Evolutionary conservation across 2,329 filamentous ascomycete genomes (phyloP).

Genomic region (Colletotrichum truncatum): DNA sequence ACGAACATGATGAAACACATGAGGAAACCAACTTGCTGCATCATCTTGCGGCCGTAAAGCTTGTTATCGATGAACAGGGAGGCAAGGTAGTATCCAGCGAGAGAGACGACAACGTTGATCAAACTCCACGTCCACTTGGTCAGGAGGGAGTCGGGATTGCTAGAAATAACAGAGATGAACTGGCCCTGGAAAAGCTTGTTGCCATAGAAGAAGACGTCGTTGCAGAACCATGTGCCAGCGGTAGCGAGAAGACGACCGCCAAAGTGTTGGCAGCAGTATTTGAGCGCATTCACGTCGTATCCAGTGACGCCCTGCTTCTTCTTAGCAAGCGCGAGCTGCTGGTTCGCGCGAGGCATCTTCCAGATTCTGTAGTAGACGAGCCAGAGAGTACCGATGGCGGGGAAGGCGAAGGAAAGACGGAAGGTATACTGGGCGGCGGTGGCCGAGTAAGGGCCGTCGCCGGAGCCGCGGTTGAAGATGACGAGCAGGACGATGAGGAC

Average conservation of each 20-base stretch:
- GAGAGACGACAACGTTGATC: constrained; percentile 86
- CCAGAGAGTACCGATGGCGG: constrained; percentile 91
- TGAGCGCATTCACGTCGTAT: constrained; percentile 88
- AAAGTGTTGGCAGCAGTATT: constrained; percentile 82
- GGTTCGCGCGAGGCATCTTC: constrained; percentile 91
- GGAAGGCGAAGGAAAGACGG: constrained; percentile 91
- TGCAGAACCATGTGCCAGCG: constrained; percentile 90
- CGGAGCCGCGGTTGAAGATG: constrained; percentile 71
- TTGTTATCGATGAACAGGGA: constrained; percentile 94
- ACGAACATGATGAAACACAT: constrained; percentile 95
- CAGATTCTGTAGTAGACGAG: constrained; percentile 95
- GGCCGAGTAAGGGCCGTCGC: constrained; percentile 79
- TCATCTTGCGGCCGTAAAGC: constrained; percentile 93
- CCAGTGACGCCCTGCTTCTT: constrained; percentile 82
- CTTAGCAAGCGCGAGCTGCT: constrained; percentile 84
- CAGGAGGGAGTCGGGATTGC: constrained; percentile 77
- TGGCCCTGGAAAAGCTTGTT: constrained; percentile 97
- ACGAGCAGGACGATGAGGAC: constrained; percentile 86
- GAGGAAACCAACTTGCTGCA: constrained; percentile 94
- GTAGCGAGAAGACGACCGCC: constrained; percentile 88
- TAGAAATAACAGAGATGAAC: constrained; percentile 86
- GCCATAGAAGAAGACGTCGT: constrained; percentile 99
- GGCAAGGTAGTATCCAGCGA: constrained; percentile 89
- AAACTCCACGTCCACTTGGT: constrained; percentile 92
- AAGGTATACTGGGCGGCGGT: constrained; percentile 89